Base-by-base conservation (phyloP, 75 land plant species). In the Picea sitchensis region DNA sequence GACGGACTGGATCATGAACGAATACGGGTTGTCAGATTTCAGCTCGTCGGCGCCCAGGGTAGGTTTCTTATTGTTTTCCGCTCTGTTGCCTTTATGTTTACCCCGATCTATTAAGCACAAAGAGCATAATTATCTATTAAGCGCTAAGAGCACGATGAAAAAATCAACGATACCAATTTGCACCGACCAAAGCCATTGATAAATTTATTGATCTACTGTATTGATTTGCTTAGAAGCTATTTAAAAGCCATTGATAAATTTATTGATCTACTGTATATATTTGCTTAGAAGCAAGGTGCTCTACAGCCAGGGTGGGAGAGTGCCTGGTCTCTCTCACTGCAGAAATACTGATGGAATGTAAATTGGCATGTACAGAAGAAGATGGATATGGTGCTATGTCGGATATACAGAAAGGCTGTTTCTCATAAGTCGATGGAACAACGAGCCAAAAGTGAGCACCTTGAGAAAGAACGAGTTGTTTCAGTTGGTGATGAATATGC, bases 1-100 rank as follows among this genome's bases (percentile, higher is more conserved):
- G 81, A 92, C 94, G 20, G 76, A 83, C 38, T 92, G 87, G 90
- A 88, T 86, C 63, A 86, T 90, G 87, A 91, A 87, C 65, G 92
- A 87, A 74, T 90, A 87, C 41, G 82, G 76, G 59, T 82, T 60
- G 61, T 15, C 20, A 60, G 61, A 60, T 17, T 20, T 20, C 4
- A 20, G n/a, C 17, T 60, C 61, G 3, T 60, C 61, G 3, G 3
- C n/a, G 4, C 20, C n/a, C 0, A 60, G 1, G 61, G 61, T 60
- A 47, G 51, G 51, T 47, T 6, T 47, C 7, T 47, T 47, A 47
- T 5, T 47, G 1, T 47, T 47, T 47, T 47, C 9, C 51, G 6
- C 9, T 47, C 51, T 5, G 51, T 8, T 6, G 0, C 9, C 8
- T 7, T 47, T 47, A 6, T 47, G 0, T 47, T 47, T 6, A 7